phyloP scores from a whole-genome alignment of 1,139 yeast genomes.

The Yamadazyma atmosphaerica region DNA sequence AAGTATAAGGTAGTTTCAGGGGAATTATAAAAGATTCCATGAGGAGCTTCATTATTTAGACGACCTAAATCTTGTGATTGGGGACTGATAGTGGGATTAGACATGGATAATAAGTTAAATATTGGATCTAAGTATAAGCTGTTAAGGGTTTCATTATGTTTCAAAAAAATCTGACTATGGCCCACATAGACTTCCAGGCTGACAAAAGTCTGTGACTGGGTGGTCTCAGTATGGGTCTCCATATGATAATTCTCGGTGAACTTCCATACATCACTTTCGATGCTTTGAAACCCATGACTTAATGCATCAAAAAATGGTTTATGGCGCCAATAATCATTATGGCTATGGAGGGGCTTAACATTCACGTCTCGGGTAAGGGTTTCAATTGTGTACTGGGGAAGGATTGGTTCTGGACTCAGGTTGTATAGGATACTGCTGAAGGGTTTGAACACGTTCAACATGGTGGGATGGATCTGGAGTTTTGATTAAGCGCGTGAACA shows the following conservation, averaged over 20 bases:
- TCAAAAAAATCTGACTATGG: conserved; percentile 53
- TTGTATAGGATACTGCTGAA: conserved; percentile 5
- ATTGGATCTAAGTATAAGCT: conserved; percentile 57
- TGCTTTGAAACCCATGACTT: conserved; percentile 55
- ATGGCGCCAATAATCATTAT: conserved; percentile 73
- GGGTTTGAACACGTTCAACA: conserved; percentile 16
- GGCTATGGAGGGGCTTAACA: conserved; percentile 61
- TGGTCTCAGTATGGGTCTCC: too few relatives aligned
- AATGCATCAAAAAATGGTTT: conserved; percentile 65
- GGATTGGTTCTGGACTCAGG: background rate
- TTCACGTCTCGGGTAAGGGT: conserved; percentile 50
- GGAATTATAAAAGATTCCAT: conserved; percentile 37
- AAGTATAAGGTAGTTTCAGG: conserved; percentile 41
- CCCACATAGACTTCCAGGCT: conserved; percentile 72
- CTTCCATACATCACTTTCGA: conserved; percentile 75
- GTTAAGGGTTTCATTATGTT: conserved; percentile 44
- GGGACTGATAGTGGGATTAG: conserved; percentile 27
- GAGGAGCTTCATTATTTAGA: conserved; percentile 3
- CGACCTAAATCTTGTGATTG: background rate
- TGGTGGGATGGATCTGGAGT: conserved; percentile 1
- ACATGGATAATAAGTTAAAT: conserved; percentile 44
- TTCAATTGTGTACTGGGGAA: conserved; percentile 22
- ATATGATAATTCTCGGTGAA: conserved; percentile 33
- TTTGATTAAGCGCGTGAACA: too few relatives aligned
- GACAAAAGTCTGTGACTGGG: too few relatives aligned